phyloP scores from a whole-genome alignment of 345 rosid species.

The Syzygium oleosum region DNA sequence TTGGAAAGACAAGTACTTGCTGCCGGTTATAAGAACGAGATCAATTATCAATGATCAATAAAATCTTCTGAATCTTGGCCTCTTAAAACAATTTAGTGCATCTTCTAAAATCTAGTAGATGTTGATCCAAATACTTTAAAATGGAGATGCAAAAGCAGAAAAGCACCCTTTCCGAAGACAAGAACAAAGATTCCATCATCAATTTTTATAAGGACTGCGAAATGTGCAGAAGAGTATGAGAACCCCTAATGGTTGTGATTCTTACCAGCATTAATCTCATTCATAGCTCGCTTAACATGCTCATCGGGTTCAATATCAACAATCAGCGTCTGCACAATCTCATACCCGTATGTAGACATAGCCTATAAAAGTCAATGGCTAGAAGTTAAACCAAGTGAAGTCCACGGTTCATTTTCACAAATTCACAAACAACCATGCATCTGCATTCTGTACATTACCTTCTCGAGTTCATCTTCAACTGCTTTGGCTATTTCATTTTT shows the following conservation, averaged over 20 bases:
- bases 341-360: conserved; percentile 17
- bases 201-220: background rate
- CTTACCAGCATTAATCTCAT: conserved; percentile 19
- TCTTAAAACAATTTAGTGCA: background rate
- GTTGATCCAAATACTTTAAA: background rate
- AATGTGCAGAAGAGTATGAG: background rate
- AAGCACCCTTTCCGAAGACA: background rate
- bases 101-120: background rate
- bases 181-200: background rate
- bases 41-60: background rate
- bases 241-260: background rate
- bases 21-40: background rate
- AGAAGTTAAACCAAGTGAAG: background rate
- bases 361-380: conserved; percentile 3
- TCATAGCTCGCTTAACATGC: conserved; percentile 23
- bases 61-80: background rate
- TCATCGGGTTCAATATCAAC: conserved; percentile 20
- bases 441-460: conserved; percentile 3
- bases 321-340: conserved; percentile 20
- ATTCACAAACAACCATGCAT: background rate
- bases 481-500: conserved; percentile 32
- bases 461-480: conserved; percentile 34
- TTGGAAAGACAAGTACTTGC: background rate
- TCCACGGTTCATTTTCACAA: background rate
- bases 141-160: background rate